Percentiles rank a stretch among this genome's conserved stretches.
Conservation (phyloP, 352 stramenopile species). For the Pythium sukuiense region DNA sequence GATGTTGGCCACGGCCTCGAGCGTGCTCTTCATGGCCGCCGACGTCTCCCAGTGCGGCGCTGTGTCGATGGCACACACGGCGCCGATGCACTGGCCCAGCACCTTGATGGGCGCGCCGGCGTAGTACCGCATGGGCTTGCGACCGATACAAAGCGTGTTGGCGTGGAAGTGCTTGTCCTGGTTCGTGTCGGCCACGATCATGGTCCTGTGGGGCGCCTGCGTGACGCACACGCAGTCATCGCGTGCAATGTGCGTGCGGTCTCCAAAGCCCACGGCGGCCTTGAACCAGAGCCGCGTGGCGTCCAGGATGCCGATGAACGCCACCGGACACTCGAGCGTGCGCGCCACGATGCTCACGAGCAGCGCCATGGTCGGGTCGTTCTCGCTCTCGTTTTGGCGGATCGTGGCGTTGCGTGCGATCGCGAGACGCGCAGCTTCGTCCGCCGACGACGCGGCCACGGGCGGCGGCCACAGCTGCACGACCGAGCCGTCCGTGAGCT, state of each 20-base stretch:
- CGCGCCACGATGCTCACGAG: constrained; percentile 69
- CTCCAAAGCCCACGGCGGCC: constrained; percentile 55
- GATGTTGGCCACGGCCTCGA: constrained; percentile 77
- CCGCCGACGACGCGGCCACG: constrained; percentile 28
- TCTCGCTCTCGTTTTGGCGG: constrained; percentile 34
- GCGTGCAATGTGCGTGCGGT: constrained; percentile 49
- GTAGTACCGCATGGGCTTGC: constrained; percentile 58
- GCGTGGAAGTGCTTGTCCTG: constrained; percentile 71
- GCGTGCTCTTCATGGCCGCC: constrained; percentile 58
- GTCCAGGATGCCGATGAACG: constrained; percentile 70
- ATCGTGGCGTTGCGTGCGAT: constrained; percentile 58
- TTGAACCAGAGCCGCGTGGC: constrained; percentile 62
- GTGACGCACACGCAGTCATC: constrained; percentile 57
- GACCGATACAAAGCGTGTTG: constrained; percentile 42
- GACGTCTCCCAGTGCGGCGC: constrained; percentile 49
- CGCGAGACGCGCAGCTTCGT: constrained; percentile 50
- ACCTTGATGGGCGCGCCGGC: constrained; percentile 61
- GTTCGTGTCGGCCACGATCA: constrained; percentile 66
- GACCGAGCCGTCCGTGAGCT: constrained; percentile 57
- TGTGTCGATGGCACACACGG: constrained; percentile 64
- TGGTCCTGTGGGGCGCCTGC: constrained; percentile 38
- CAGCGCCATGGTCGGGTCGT: constrained; percentile 73
- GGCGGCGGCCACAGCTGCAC: constrained; percentile 67
- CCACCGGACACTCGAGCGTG: constrained; percentile 63
- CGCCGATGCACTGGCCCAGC: constrained; percentile 58